Evolutionary conservation across 2,329 filamentous ascomycete genomes (phyloP).

Genomic region (Penicillium hordei): DNA sequence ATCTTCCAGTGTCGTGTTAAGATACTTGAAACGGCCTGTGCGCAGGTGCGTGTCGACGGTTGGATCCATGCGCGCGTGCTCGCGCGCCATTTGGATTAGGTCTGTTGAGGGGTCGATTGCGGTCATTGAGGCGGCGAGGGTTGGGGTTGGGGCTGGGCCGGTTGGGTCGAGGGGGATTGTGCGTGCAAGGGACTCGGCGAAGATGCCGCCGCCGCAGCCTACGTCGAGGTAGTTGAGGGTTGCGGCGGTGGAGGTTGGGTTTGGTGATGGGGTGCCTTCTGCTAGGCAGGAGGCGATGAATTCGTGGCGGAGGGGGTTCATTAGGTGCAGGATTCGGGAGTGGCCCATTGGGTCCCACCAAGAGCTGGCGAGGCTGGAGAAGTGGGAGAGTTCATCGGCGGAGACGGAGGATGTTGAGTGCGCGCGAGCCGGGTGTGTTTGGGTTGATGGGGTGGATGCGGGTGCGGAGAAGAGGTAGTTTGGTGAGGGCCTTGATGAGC

Average conservation of each 20-base stretch:
- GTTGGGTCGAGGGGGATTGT: constrained; percentile 35
- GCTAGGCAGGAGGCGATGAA: constrained; percentile 76
- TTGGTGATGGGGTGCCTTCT: constrained; percentile 50
- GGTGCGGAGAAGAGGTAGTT: background rate
- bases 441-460: background rate
- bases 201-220: constrained; percentile 94
- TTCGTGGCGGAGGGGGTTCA: constrained; percentile 95
- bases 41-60: constrained; percentile 55
- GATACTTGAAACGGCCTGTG: constrained; percentile 63
- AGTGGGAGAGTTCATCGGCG: constrained; percentile 85
- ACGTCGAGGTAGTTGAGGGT: constrained; percentile 74
- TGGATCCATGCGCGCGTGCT: constrained; percentile 74
- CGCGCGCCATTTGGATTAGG: constrained; percentile 63
- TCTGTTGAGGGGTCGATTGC: constrained; percentile 47
- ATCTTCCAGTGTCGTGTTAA: constrained; percentile 73
- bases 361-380: constrained; percentile 84
- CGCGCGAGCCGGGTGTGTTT: constrained; percentile 16
- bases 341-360: constrained; percentile 98
- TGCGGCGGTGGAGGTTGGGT: constrained; percentile 21
- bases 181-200: constrained; percentile 67
- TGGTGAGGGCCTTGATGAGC: constrained; percentile 2
- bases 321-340: constrained; percentile 88
- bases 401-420: constrained; percentile 70
- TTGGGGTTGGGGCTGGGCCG: constrained; percentile 28
- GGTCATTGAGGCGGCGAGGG: constrained; percentile 44